Evolutionary conservation across 495 filamentous ascomycete species (phyloP), one percentile per base, ranked within the genome.

Genomic region (Penicillium waksmanii): DNA sequence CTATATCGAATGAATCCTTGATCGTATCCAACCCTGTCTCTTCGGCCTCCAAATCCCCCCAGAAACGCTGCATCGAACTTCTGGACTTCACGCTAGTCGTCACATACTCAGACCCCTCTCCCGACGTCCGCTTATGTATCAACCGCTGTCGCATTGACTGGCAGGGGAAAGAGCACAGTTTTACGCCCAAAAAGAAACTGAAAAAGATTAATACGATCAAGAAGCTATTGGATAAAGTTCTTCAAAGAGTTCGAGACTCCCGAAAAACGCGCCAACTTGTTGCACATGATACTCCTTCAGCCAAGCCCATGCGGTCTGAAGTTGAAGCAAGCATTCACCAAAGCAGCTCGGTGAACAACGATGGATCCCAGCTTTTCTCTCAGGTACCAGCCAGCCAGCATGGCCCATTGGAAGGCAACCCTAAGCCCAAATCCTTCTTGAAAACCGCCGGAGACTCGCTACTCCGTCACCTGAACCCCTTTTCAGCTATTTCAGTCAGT

Each of bases 11-110:
- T 35, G 62, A 68, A 21, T 67, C 65, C 15, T 25, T 67, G 12
- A 50, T 68, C 53, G n/a, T 60, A 17, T 64, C 70, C 51, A 21
- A 62, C 42, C 34, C 35, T 13, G 31, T 50, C 31, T 51, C 44
- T 10, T 57, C 65, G 4, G 48, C 60, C 17, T 42, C 53, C 17
- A 48, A 64, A 1, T 51, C 69, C 13, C 65, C 66, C n/a, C 58
- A 60, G 34, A 76, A 72, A 3, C 68, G 68, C 9, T 46, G 60
- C 1, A 67, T 81, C 18, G 67, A 75, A 50, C 54, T 83, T 40
- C 43, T 65, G 1, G 71, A 75, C 42, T 78, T 78, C 53, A 71
- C 74, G 47, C 52, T 83, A 15, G 68, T 80, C 31, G 62, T 77
- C 38, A 56, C 65, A 53, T 73, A 72, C 66, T 67, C 65, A 49